Base-by-base conservation (phyloP, 129 eudicot genomes). In the Oenanthe sinensis region DNA sequence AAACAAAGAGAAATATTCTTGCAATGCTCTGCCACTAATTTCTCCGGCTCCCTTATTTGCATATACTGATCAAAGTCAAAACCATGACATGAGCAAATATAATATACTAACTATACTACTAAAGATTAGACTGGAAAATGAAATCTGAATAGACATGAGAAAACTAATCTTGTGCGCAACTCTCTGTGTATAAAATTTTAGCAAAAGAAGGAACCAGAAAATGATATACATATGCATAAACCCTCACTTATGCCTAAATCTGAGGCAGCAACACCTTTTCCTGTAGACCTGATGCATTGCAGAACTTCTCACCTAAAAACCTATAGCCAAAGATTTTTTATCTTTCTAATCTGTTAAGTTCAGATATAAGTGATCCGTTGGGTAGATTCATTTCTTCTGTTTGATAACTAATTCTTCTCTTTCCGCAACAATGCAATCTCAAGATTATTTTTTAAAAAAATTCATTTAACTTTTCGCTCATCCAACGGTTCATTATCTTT, bases 21-120 rank as follows among this genome's bases (percentile, higher is more conserved):
- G 77, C 86, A 74, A 46, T 75, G 78, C 76, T 84, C 85, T 72
- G 69, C 75, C 74, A 79, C 84, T 71, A 28, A 79, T 81, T 79
- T 77, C 36, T 45, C 91, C 42, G 47, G 80, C 22, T 42, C 37
- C 68, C 45, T 75, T 13, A 49, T 78, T 47, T 42, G 17, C 49
- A 44, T 54, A 30, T 85, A 74, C 87, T 81, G 84, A 67, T 78
- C 52, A 77, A 83, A 79, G 44, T 58, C 79, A 79, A 43, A 50
- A 52, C 37, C 73, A 77, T n/a, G 74, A 43, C 76, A 72, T 72
- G 69, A 76, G 45, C 28, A 16, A 40, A 70, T 54, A 22, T 8
- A 40, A 55, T 75, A 28, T 49, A 75, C 46, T 75, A 22, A 14
- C 40, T 65, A 36, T 22, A 58, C n/a, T n/a, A n/a, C 30, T 8